phyloP scores from a whole-genome alignment of 768 basidiomycete genomes.

The Fomitopsis serialis region DNA sequence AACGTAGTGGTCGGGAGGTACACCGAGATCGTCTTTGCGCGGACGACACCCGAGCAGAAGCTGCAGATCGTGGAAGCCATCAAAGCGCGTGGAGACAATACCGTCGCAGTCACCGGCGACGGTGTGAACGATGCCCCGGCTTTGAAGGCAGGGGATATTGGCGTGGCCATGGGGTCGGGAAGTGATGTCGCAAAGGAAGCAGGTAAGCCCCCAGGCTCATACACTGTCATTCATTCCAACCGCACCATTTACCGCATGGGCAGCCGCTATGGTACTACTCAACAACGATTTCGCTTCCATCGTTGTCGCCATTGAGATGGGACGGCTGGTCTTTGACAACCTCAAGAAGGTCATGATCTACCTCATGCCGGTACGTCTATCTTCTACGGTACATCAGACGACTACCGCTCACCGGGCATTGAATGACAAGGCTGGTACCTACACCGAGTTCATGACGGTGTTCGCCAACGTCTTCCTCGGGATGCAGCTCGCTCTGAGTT shows the following conservation, averaged over 20 bases:
- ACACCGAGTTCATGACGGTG: conserved; percentile 55
- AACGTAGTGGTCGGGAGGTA: conserved; percentile 32
- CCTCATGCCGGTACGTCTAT: conserved; percentile 47
- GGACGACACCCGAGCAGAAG: conserved; percentile 62
- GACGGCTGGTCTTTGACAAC: conserved; percentile 58
- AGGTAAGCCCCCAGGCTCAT: conserved; percentile 34
- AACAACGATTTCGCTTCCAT: conserved; percentile 65
- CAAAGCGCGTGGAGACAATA: conserved; percentile 44
- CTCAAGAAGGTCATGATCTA: conserved; percentile 51
- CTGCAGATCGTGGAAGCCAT: conserved; percentile 57
- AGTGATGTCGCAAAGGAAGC: conserved; percentile 52
- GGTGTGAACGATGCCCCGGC: conserved; percentile 60
- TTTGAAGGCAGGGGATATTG: conserved; percentile 55
- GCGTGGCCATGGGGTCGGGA: conserved; percentile 53
- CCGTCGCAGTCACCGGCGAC: conserved; percentile 64
- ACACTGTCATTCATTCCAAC: background rate
- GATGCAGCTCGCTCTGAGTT: conserved; percentile 52
- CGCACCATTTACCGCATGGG: too few species aligned
- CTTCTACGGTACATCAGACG: conserved; percentile 3
- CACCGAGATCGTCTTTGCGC: conserved; percentile 54
- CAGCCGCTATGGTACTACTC: conserved; percentile 59
- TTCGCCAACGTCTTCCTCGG: conserved; percentile 52
- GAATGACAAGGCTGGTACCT: conserved; percentile 52
- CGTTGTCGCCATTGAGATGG: too few species aligned
- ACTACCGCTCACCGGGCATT: background rate